Base-by-base conservation (phyloP, 2,329 filamentous ascomycete species). In the Stemphylium lycopersici region DNA sequence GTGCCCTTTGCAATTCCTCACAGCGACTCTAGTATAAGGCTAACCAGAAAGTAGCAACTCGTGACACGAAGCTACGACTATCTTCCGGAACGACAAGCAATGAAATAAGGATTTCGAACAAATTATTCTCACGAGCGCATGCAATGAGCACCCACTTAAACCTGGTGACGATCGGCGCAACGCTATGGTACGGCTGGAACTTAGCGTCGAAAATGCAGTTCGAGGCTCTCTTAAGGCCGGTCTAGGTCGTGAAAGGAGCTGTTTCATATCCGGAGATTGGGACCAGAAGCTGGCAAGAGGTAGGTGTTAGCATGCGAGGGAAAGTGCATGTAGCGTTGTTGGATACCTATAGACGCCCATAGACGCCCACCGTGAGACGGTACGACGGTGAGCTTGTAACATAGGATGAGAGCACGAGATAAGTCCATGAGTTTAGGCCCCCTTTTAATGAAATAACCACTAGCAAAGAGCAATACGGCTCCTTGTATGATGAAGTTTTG, bases 141-240 rank as follows among this genome's bases (percentile, higher is more conserved):
- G 76, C 76, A 7, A 77, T 78, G 73, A 72, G 69, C 10, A 78
- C 79, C 26, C 77, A 78, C 68, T 29, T 79, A 18, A 79, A 80
- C 55, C 61, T 77, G 2, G 65, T 79, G 16, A 67, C 75, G 0
- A 64, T 79, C 44, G 55, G 58, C 11, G 67, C 63, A 41, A 73
- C 67, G 3, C 12, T 71, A 2, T 70, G 56, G 51, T 69, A 71
- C 48, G 70, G 48, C 5, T 46, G 48, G 37, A 24, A n/a, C 2
- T 31, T 56, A 20, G 49, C 38, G 8, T 42, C 34, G 20, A 52
- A 18, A 10, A 11, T 48, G 10, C 38, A 46, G 5, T 56, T 51
- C 15, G 16, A 41, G 8, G 24, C 7, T 31, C 1, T 13, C 1
- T 49, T 5, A 41, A 10, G 7, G n/a, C 7, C 3, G 3, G 20